Base-by-base conservation (phyloP, 352 stramenopile genomes). In the Pythium monospermum region DNA sequence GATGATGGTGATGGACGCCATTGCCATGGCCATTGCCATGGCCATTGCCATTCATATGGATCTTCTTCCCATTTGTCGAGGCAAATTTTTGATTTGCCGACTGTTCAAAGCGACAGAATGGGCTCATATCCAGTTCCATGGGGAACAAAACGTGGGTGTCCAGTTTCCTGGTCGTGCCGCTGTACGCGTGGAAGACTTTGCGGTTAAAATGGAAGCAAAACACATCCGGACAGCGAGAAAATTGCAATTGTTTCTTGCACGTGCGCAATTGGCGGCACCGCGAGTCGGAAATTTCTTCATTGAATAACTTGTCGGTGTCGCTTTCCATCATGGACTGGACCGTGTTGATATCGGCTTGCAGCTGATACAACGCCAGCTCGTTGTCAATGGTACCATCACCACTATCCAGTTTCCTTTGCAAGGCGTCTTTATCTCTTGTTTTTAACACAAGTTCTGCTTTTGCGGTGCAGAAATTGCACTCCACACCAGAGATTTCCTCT, bases 131-230 rank as follows among this genome's bases (percentile, higher is more conserved):
- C 19, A 89, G 64, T 52, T 85, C 69, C 25, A 85, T 46, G n/a
- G 83, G 83, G 53, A 95, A 95, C 41, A 74, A 58, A 5, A 95
- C 76, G 52, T 82, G 83, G 7, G 69, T 88, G 32, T 90, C 74
- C 3, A 95, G 61, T 51, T 95, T 95, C 25, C 83, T 60, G 32
- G 78, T 75, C 25, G 62, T 71, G 16, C 83, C 79, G 32, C 68
- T 86, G 56, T 54, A 70, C 6, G 64, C 59, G 47, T 83, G 71
- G 61, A 84, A 95, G n/a, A 94, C 68, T 47, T 93, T 92, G 45
- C 83, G 80, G 59, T 89, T 93, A 7, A 95, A 80, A 49, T 95
- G 85, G 46, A 95, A 91, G 56, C 81, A 91, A 25, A 95, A 86
- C 40, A 93, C 78, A 27, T 88, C 74, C 1, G 83, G 85, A 27